Conservation (phyloP, 106 monocot genomes). For the Amphibolis antarctica region DNA sequence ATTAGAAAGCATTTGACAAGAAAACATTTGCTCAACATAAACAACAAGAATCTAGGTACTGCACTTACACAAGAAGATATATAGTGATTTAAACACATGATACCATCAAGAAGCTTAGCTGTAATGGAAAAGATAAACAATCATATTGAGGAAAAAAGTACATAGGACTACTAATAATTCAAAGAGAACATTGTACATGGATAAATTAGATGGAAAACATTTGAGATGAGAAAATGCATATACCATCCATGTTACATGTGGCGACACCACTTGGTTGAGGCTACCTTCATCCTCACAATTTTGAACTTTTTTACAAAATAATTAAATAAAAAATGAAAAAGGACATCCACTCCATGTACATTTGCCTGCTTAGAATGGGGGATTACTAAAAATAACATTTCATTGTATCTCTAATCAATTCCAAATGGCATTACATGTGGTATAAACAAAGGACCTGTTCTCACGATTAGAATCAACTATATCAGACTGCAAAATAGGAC, state of each 20-base stretch:
- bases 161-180: not conserved
- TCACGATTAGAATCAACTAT: constrained; percentile 47
- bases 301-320: too few relatives aligned
- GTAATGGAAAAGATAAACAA: not conserved
- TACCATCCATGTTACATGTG: too few relatives aligned
- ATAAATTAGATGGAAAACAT: too few relatives aligned
- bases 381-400: too few relatives aligned
- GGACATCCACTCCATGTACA: too few relatives aligned
- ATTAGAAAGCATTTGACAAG: not conserved
- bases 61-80: not conserved
- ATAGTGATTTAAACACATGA: not conserved
- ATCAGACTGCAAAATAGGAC: constrained; percentile 27
- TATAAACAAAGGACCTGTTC: constrained; percentile 54
- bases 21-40: not conserved
- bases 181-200: not conserved
- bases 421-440: not conserved
- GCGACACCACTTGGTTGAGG: too few relatives aligned
- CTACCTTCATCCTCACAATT: too few relatives aligned
- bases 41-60: not conserved
- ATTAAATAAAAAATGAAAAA: too few relatives aligned
- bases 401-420: not conserved
- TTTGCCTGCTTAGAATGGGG: too few relatives aligned
- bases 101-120: not conserved
- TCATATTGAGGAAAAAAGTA: not conserved
- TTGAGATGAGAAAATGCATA: too few relatives aligned